Base-by-base conservation (phyloP, 2,329 filamentous ascomycete genomes). In the Cercospora canescens region DNA sequence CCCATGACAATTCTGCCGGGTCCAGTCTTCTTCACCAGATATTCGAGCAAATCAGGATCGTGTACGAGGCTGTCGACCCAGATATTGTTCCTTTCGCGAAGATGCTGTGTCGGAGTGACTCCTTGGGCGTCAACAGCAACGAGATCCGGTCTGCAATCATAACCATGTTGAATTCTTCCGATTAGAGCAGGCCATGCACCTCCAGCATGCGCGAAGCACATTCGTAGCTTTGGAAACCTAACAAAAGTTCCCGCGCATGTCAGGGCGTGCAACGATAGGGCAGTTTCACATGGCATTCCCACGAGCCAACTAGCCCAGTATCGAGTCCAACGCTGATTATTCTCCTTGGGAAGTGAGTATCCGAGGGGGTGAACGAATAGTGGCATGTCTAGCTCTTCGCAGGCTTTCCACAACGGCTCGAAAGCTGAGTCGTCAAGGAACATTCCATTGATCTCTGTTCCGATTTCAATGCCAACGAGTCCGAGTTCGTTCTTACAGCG, bases 231-330 rank as follows among this genome's bases (percentile, higher is more conserved):
- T 2, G 60, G 61, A 21, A 34, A 67, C 16, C 52, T 63, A 6
- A 67, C 48, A 11, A 67, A 63, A n/a, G 59, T 58, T 1, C 64
- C 64, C 1, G 41, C 50, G 28, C 55, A 63, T 11, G 60, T 67
- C 18, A 67, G 61, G 4, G 60, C 64, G 34, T 67, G 64, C 16
- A 67, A 24, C 16, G 60, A 50, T 24, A 67, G 26, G 4, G 60
- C 64, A 2, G 64, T 67, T 34, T 67, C 64, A 21, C 60, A 67
- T 21, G 64, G 64, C 64, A 67, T 67, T 4, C 64, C 64, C 1
- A 67, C 45, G 12, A 67, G 60, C 64, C 64, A 67, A 48, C 60
- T 60, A 39, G 60, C 60, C 64, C 64, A 67, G 57, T 67, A 63
- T 5, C 56, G 55, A 28, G 50, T 28, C 64, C 64, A 67, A 6